Conservation (phyloP, 176 grass and related monocot genomes). For the Zoysia pacifica region DNA sequence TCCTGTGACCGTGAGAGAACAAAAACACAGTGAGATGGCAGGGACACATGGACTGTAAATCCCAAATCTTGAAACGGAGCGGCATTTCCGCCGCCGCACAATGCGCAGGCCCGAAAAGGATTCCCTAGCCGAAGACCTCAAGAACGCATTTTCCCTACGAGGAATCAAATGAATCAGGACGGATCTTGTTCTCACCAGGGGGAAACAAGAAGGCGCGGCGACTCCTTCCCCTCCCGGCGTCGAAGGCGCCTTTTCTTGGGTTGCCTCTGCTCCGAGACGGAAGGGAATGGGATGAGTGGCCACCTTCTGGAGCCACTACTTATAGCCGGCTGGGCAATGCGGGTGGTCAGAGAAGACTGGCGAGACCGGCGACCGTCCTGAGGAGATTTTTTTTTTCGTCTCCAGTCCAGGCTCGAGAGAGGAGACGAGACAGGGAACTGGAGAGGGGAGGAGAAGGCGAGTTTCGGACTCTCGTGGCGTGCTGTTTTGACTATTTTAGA, state of each 20-base stretch:
- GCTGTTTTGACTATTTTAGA: constrained; percentile 33
- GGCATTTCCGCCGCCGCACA: neutral
- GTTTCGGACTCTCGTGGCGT: neutral
- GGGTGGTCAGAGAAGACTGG: constrained; percentile 38
- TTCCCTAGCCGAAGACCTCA: neutral
- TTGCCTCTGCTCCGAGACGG: constrained; percentile 31
- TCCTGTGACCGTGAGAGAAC: constrained; percentile 8
- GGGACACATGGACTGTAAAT: neutral
- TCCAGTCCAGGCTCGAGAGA: neutral
- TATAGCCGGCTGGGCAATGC: constrained; percentile 31
- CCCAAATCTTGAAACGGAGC: constrained; percentile 32
- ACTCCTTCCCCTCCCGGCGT: neutral
- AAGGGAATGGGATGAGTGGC: neutral
- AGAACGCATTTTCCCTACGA: neutral
- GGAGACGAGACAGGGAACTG: neutral
- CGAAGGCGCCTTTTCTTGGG: neutral
- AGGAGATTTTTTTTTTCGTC: neutral
- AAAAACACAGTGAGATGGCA: neutral
- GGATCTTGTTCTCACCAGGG: constrained; percentile 53
- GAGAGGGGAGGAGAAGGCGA: constrained; percentile 12
- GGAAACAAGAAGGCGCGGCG: neutral
- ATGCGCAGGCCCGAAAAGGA: constrained; percentile 23
- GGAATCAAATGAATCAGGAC: constrained; percentile 9
- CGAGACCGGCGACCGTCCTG: constrained; percentile 22
- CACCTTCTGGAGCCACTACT: constrained; percentile 12